phyloP scores from a whole-genome alignment of 2,329 filamentous ascomycete species.

The Aspergillus thermomutatus region DNA sequence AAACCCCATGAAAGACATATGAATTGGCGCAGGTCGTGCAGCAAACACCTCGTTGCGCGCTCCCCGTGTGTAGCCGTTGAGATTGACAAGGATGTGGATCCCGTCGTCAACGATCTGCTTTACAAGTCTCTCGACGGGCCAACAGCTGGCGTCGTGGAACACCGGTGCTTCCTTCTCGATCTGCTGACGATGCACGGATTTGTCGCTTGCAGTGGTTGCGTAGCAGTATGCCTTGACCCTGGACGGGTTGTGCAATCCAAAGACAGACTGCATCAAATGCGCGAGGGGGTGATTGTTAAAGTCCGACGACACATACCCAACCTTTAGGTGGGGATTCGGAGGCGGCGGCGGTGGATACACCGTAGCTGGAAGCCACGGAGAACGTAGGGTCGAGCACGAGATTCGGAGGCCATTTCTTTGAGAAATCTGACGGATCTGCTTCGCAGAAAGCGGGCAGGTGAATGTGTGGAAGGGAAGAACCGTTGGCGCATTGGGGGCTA shows the following conservation, averaged over 20 bases:
- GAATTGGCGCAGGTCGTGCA: slow-evolving; percentile 86
- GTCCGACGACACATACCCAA: slow-evolving; percentile 96
- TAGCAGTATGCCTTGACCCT: slow-evolving; percentile 89
- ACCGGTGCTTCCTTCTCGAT: slow-evolving; percentile 91
- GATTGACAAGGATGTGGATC: slow-evolving; percentile 91
- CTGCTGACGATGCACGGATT: slow-evolving; percentile 81
- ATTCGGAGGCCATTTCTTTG: slow-evolving; percentile 92
- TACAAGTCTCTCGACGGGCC: slow-evolving; percentile 80
- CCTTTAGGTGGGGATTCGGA: slow-evolving; percentile 76
- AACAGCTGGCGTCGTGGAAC: slow-evolving; percentile 82
- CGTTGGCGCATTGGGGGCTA: slow-evolving; percentile 83
- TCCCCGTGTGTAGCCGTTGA: slow-evolving; percentile 97
- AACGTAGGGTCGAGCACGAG: slow-evolving; percentile 80
- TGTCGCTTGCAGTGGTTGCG: slow-evolving; percentile 87
- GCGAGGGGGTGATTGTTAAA: slow-evolving; percentile 98
- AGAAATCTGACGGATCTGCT: slow-evolving; percentile 88
- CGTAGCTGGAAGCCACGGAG: slow-evolving; percentile 77
- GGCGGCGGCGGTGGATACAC: slow-evolving; percentile 84
- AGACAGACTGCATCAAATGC: slow-evolving; percentile 98
- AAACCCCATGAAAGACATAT: slow-evolving; percentile 99
- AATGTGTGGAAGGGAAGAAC: slow-evolving; percentile 98
- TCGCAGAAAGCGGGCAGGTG: slow-evolving; percentile 86
- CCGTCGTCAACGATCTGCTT: slow-evolving; percentile 81
- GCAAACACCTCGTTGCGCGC: slow-evolving; percentile 98
- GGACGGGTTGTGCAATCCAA: slow-evolving; percentile 75